Evolutionary conservation across 352 stramenopile genomes (phyloP).

Genomic region (Phytophthora tubulina): DNA sequence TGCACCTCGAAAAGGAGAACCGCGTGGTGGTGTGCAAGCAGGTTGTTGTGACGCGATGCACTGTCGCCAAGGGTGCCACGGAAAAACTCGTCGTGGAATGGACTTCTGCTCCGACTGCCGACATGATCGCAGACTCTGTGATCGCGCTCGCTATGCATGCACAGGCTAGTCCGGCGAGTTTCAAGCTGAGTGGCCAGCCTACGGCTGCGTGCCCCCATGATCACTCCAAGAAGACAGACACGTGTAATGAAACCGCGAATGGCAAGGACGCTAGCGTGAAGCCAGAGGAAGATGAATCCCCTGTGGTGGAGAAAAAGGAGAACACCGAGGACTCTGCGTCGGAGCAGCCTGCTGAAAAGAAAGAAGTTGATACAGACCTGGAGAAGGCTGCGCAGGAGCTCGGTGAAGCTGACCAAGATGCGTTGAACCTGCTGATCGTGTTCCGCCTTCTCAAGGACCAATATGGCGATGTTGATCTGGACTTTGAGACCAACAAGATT

Average conservation of each 20-base stretch:
- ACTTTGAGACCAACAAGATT: constrained; percentile 92
- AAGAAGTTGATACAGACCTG: constrained; percentile 36
- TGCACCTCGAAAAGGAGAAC: constrained; percentile 61
- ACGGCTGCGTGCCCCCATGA: constrained; percentile 83
- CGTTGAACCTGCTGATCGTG: constrained; percentile 85
- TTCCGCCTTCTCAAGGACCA: constrained; percentile 89
- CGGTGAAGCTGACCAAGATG: constrained; percentile 78
- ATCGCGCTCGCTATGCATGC: constrained; percentile 96
- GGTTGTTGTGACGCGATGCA: constrained; percentile 71
- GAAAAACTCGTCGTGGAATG: constrained; percentile 82
- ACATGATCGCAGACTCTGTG: constrained; percentile 97
- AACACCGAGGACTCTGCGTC: constrained; percentile 16
- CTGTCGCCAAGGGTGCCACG: constrained; percentile 37
- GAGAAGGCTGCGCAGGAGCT: constrained; percentile 74
- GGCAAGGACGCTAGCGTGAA: constrained; percentile 19
- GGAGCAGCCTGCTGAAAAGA: constrained; percentile 33
- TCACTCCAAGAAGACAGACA: constrained; percentile 65
- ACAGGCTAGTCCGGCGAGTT: constrained; percentile 82
- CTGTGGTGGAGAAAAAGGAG: constrained; percentile 29
- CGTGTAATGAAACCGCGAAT: constrained; percentile 10
- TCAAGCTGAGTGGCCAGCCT: constrained; percentile 83
- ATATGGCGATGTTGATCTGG: constrained; percentile 85
- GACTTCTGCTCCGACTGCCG: constrained; percentile 93
- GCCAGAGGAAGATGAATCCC: constrained; percentile 28
- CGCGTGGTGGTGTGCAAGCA: constrained; percentile 80